Evolutionary conservation across 768 basidiomycete species (phyloP).

Genomic region (Flagelloscypha sp.): DNA sequence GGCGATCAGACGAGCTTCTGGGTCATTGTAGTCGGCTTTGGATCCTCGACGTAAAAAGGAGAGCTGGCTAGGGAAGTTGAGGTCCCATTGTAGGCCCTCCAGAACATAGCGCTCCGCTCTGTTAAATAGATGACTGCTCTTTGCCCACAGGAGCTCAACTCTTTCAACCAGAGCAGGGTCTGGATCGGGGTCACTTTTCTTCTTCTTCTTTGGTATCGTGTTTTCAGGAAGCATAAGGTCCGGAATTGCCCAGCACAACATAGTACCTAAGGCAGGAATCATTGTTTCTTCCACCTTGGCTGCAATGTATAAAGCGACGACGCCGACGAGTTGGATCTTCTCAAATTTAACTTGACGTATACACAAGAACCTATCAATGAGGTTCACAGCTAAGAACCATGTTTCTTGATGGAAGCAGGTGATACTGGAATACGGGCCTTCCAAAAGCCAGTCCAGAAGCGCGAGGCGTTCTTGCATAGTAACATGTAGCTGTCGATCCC

Average conservation of each 20-base stretch:
- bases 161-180: conserved; percentile 83
- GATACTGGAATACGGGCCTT: too few species aligned
- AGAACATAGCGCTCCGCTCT: conserved; percentile 83
- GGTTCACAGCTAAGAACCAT: conserved; percentile 88
- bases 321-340: conserved; percentile 92
- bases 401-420: conserved; percentile 91
- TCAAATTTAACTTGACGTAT: conserved; percentile 76
- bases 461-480: too few species aligned
- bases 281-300: conserved; percentile 96
- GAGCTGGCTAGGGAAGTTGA: conserved; percentile 90
- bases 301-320: conserved; percentile 88
- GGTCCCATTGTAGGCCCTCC: conserved; percentile 87
- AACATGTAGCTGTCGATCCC: too few species aligned
- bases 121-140: too few species aligned
- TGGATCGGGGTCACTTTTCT: too few species aligned
- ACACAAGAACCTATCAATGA: conserved; percentile 79
- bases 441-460: conserved; percentile 93
- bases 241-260: too few species aligned
- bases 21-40: conserved; percentile 95
- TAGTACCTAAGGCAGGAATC: conserved; percentile 82
- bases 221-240: too few species aligned
- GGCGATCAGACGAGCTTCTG: conserved; percentile 82
- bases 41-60: conserved; percentile 86
- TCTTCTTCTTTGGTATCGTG: conserved; percentile 84
- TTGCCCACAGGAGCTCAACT: too few species aligned